phyloP scores from a whole-genome alignment of 257 asterid species.

The Coffea eugenioides region DNA sequence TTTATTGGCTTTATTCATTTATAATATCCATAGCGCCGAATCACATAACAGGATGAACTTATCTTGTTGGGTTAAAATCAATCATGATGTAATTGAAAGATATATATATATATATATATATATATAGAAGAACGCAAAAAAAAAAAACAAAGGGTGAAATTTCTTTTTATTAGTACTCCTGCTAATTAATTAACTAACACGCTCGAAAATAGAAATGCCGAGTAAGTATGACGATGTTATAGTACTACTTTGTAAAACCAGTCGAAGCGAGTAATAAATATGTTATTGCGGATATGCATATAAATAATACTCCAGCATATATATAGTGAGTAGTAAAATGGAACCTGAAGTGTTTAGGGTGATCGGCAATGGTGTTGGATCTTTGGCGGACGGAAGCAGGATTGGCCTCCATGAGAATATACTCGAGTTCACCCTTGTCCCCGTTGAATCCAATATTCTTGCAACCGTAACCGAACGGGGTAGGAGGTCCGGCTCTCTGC shows the following conservation, averaged over 20 bases:
- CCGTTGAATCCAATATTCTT: conserved; percentile 77
- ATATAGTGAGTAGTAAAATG: not conserved
- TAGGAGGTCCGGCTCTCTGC: conserved; percentile 47
- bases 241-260: too few relatives aligned
- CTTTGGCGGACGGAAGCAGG: conserved; percentile 34
- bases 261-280: too few relatives aligned
- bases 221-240: too few relatives aligned
- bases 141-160: too few relatives aligned
- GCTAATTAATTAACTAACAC: too few relatives aligned
- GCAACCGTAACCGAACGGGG: conserved; percentile 74
- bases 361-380: conserved; percentile 39
- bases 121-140: not conserved
- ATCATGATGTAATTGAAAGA: not conserved
- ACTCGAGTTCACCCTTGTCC: conserved; percentile 74
- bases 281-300: too few relatives aligned
- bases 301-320: too few relatives aligned
- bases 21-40: not conserved
- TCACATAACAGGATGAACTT: not conserved
- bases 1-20: not conserved
- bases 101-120: not conserved
- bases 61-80: not conserved
- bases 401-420: conserved; percentile 54
- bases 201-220: too few relatives aligned
- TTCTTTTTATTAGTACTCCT: too few relatives aligned
- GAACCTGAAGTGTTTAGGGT: conserved; percentile 57